Percentiles rank a stretch among this genome's conserved stretches.
phyloP scores from a whole-genome alignment of 2,329 filamentous ascomycete species.

The Teratosphaeriaceae sp. region DNA sequence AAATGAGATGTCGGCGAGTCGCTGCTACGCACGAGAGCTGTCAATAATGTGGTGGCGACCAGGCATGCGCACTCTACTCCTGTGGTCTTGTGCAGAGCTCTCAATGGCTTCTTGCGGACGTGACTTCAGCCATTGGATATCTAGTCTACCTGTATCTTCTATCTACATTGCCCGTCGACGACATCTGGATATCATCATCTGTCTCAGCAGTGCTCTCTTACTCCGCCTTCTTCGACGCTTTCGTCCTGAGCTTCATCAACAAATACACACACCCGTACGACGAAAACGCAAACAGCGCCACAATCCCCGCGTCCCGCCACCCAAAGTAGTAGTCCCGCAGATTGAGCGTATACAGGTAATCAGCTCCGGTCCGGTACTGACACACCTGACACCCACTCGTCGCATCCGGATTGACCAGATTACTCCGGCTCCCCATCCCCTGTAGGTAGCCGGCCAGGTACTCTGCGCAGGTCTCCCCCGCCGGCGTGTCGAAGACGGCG shows the following conservation, averaged over 20 bases:
- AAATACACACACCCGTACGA: conserved; percentile 11
- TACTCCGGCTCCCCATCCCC: conserved; percentile 39
- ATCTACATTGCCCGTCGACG: too few relatives aligned
- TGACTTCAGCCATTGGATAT: too few relatives aligned
- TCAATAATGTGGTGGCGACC: too few relatives aligned
- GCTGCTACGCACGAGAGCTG: too few relatives aligned
- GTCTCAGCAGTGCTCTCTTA: too few relatives aligned
- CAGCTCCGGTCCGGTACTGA: conserved; percentile 50
- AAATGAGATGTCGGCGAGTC: too few relatives aligned
- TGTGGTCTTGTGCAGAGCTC: too few relatives aligned
- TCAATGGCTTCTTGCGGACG: too few relatives aligned
- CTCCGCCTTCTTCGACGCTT: conserved; percentile 35
- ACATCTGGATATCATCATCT: too few relatives aligned
- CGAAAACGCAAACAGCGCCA: conserved; percentile 44
- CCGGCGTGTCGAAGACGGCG: conserved; percentile 39
- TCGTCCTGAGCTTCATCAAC: conserved; percentile 32
- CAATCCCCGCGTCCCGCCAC: conserved; percentile 60
- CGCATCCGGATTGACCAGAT: conserved; percentile 54
- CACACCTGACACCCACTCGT: conserved; percentile 54
- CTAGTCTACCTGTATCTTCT: too few relatives aligned
- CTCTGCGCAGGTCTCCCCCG: conserved; percentile 48
- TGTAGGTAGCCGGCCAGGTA: conserved; percentile 51
- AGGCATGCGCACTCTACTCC: too few relatives aligned
- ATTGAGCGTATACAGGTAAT: conserved; percentile 56
- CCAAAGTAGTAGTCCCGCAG: conserved; percentile 55